phyloP scores from a whole-genome alignment of 257 asterid species.

The Perilla frutescens region DNA sequence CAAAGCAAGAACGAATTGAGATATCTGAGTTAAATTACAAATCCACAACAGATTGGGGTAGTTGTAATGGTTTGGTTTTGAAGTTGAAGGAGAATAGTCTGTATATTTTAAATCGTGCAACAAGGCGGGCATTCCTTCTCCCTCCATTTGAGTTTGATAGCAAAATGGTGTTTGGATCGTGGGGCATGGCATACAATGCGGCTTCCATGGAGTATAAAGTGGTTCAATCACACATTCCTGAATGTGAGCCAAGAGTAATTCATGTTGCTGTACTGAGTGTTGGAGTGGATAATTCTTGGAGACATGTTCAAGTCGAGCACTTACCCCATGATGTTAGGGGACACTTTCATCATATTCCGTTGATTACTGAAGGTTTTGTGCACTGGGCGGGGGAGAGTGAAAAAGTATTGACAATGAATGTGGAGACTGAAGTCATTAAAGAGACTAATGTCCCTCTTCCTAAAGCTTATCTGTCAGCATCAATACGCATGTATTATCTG shows the following conservation, averaged over 20 bases:
- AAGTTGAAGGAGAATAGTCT: not conserved
- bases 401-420: constrained; percentile 3
- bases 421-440: constrained; percentile 10
- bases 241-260: too few species aligned
- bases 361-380: constrained; percentile 10
- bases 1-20: too few species aligned
- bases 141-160: not conserved
- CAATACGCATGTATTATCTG: not conserved
- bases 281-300: constrained; percentile 1
- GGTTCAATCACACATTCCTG: not conserved
- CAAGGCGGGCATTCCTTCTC: not conserved
- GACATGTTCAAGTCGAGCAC: not conserved
- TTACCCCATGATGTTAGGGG: not conserved
- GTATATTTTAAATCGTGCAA: not conserved
- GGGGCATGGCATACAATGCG: not conserved
- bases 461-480: not conserved
- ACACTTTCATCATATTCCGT: not conserved
- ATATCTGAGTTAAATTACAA: not conserved
- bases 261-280: not conserved
- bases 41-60: not conserved
- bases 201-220: constrained; percentile 21
- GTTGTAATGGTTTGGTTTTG: constrained; percentile 4
- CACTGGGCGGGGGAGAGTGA: not conserved
- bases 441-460: not conserved
- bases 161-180: too few species aligned